Evolutionary conservation across 2,329 filamentous ascomycete species (phyloP), one percentile per base, ranked within the genome.

Genomic region (Neoscytalidium dimidiatum): DNA sequence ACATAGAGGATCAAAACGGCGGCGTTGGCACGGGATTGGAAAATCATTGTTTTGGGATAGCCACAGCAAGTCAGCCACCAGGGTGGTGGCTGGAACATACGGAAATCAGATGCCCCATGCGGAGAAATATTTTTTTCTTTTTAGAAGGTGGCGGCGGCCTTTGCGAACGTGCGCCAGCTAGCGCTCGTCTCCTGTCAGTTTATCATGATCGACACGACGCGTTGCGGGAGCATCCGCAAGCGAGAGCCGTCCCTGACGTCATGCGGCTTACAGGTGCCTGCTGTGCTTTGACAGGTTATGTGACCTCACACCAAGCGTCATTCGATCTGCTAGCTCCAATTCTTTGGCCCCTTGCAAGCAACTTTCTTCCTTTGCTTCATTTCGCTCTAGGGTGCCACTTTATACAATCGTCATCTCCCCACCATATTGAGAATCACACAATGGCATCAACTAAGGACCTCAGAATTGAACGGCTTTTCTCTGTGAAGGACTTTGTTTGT

Each of bases 401-500:
- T 7, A 17, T 14, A 17, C 7, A 29, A 29, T 33, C 28, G 11
- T 43, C 35, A n/a, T n/a, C 28, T 9, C 35, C 9, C 14, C 21
- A 29, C 33, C 23, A 9, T 28, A 23, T 26, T 44, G n/a, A 23
- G 7, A 23, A 8, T n/a, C n/a, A 8, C 35, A 41, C 21, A 44
- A 83, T 83, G 81, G 81, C 78, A 2, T 68, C 75, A 71, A 81
- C 79, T 64, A 68, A 79, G 67, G 79, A 82, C 66, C 84, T 86
- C 64, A 76, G 78, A 67, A 78, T 81, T 6, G 76, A 79, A 67
- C 83, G 82, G 69, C 79, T 88, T 9, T 87, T 86, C 77, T 79
- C 79, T 38, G 82, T 87, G 65, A 81, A 84, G 62, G 79, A 78
- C 68, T 84, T 83, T 71, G 84, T 87, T 35, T 85, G 83, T 63